Evolutionary conservation across 805 yeast genomes (phyloP), one percentile per base, ranked within the genome.

Genomic region (Candida orba): DNA sequence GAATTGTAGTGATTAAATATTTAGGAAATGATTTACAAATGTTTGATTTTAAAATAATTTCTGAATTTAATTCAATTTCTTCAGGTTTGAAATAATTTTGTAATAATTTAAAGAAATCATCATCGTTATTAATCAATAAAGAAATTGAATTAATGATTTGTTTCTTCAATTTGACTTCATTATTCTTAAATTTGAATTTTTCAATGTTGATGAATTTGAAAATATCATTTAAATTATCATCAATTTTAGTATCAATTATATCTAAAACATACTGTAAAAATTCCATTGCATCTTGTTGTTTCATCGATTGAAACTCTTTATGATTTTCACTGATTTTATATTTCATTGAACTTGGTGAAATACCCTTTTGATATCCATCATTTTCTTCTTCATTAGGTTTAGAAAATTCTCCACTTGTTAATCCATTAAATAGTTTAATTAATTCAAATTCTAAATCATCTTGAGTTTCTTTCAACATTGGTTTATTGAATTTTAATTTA

Each of bases 241-340:
- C 63, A 50, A 73, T 60, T 6, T 60, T 59, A 10, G 12, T 13
- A 49, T 84, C 90, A 24, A 89, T 61, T 49, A 76, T 73, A 44
- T 81, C 84, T 25, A 81, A 56, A 8, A 91, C 62, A 58, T 79
- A 84, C 6, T 77, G 64, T 63, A 89, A 75, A 58, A 89, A 93
- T 61, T 93, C 99, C 68, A 81, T 84, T 0, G 98, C 93, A 67
- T 93, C 99, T 62, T 93, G 99, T 59, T 93, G 99, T 52, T 80
- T 78, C 72, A 81, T 85, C 0, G 95, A 81, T 37, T 81, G 71
- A 54, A 93, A 93, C 56, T 93, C 99, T 15, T 71, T 70, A 60
- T 93, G 95, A 32, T 78, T 77, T 40, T 74, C 73, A 4, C 96
- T 96, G 41, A 93, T 69, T 23, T 88, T 66, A 8, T 76, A 67